Evolutionary conservation across 176 grass and related monocot genomes (phyloP).

Genomic region (Poa pratensis): DNA sequence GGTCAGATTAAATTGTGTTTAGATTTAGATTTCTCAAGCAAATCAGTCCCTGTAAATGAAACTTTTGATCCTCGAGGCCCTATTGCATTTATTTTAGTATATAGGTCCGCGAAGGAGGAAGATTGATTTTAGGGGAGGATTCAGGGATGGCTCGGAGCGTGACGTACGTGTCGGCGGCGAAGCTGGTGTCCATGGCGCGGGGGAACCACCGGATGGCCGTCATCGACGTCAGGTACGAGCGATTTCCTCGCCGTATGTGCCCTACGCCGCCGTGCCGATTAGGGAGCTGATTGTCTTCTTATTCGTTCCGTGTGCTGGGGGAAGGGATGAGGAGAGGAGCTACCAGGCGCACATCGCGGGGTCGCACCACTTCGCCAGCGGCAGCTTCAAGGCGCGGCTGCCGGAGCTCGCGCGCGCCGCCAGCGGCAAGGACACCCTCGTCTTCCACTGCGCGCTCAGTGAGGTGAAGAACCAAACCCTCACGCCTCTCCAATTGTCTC

Average conservation of each 20-base stretch:
- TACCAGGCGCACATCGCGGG: slow-evolving; percentile 78
- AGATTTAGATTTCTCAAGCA: no score
- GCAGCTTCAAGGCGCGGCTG: slow-evolving; percentile 67
- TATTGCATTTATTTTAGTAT: no score
- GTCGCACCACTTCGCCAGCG: slow-evolving; percentile 81
- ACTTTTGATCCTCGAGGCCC: no score
- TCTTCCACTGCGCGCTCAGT: slow-evolving; percentile 99
- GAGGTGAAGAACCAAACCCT: slow-evolving; percentile 47
- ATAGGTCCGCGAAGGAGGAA: no score
- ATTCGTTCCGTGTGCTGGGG: not conserved
- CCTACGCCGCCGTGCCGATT: not conserved
- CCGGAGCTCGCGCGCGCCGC: slow-evolving; percentile 58
- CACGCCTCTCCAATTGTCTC: not conserved
- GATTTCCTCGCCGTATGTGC: not conserved
- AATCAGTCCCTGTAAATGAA: no score
- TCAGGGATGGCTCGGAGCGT: slow-evolving; percentile 61
- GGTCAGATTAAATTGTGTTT: no score
- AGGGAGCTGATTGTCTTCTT: not conserved
- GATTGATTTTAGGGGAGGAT: no score
- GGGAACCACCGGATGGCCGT: slow-evolving; percentile 29
- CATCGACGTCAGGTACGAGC: slow-evolving; percentile 24
- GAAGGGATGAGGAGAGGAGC: slow-evolving; percentile 93
- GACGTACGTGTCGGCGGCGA: slow-evolving; percentile 67
- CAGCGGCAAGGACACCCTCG: slow-evolving; percentile 77
- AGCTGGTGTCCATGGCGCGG: slow-evolving; percentile 52